phyloP scores from a whole-genome alignment of 139 green algal genomes.

The Nannochloris sp. region DNA sequence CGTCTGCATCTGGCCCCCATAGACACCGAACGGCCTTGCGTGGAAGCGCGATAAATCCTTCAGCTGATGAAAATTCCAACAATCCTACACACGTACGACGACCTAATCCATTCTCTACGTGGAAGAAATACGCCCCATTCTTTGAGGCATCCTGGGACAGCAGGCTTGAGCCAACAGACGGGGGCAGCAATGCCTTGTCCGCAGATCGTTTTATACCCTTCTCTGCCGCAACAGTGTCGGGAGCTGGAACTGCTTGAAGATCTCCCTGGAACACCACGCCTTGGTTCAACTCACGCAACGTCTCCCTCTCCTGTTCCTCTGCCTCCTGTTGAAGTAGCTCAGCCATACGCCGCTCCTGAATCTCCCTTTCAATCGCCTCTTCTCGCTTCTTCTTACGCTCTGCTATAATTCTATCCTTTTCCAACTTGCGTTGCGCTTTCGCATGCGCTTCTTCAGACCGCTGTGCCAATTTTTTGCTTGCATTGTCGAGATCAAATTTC shows the following conservation, averaged over 20 bases:
- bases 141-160: conserved; percentile 59
- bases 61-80: conserved; percentile 67
- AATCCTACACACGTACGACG: conserved; percentile 50
- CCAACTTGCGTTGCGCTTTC: conserved; percentile 4
- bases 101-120: conserved; percentile 23
- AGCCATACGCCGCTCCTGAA: conserved; percentile 4
- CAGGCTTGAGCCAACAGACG: conserved; percentile 41
- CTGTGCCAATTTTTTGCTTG: conserved; percentile 10
- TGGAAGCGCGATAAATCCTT: conserved; percentile 56
- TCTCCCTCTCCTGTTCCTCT: conserved; percentile 23
- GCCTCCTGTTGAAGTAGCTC: conserved; percentile 19
- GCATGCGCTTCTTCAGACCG: neutral
- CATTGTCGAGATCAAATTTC: conserved; percentile 10
- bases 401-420: conserved; percentile 15
- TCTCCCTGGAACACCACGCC: conserved; percentile 39
- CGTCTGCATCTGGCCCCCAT: conserved; percentile 30
- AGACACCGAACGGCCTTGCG: conserved; percentile 43
- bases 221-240: conserved; percentile 16
- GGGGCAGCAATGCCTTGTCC: conserved; percentile 70
- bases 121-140: conserved; percentile 71
- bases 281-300: conserved; percentile 38
- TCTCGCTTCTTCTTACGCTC: conserved; percentile 13
- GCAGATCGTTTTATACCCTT: conserved; percentile 46
- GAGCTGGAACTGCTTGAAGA: conserved; percentile 37
- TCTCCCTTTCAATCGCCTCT: conserved; percentile 19